Base-by-base conservation (phyloP, 345 rosid genomes). In the Brassica carinata region DNA sequence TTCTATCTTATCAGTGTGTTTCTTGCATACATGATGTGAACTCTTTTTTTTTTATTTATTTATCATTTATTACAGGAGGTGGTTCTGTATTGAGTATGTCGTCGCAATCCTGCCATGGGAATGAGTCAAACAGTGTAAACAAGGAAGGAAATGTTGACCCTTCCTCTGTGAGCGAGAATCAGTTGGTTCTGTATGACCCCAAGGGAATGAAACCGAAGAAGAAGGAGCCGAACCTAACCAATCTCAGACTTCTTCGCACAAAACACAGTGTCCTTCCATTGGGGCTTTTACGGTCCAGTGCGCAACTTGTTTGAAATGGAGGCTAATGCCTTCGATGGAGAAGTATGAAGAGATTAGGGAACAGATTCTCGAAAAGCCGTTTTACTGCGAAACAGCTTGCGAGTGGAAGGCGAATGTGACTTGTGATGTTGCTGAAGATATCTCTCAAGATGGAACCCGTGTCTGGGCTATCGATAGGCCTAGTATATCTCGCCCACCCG, bases 401-500 rank as follows among this genome's bases (percentile, higher is more conserved):
- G 94, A 90, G 69, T 95, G 99, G 98, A 87, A 91, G 13, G 92
- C 96, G 31, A 83, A 87, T 63, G 78, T 91, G 34, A 87, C 94
- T 34, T 95, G 99, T 81, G 87, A 89, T 81, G 91, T 85, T 78
- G 92, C 97, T 59, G 82, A 88, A 0, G 99, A 95, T 86, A 90
- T 95, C 69, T 83, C 90, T 81, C 99, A 93, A 86, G 98, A 95
- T 82, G 96, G 92, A 53, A 88, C 94, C 57, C 85, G 92, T 82
- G 87, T 95, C 30, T 95, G 98, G 99, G 99, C 99, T 40, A 91
- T 95, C 78, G 99, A 93, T 82, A 91, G 90, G 58, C 99, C 98
- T 10, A 91, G 88, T 62, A 95, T 95, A 19, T 91, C 96, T 45
- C 96, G 87, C 75, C 97, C 99, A 6, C 99, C 99, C 55, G 79